Conservation (phyloP, 352 stramenopile species). For the Elongisporangium undulatum region DNA sequence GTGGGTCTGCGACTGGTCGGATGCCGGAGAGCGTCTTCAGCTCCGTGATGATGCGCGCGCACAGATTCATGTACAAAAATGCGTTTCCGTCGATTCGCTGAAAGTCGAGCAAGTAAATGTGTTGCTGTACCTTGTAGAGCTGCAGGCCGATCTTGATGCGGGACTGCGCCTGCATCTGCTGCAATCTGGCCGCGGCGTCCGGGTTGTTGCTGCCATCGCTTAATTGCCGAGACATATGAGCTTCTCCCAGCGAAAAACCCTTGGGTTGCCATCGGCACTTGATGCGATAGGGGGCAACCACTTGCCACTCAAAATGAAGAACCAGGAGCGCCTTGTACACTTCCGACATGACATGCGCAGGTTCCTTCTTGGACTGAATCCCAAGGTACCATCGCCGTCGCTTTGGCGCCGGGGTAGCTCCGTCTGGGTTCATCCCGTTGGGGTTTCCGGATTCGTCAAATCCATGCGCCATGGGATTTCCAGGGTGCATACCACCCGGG, state of each 20-base stretch:
- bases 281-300: slow-evolving; percentile 95
- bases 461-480: slow-evolving; percentile 7
- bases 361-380: slow-evolving; percentile 99
- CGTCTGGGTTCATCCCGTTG: slow-evolving; percentile 6
- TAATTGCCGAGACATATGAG: slow-evolving; percentile 6
- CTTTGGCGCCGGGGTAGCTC: slow-evolving; percentile 41
- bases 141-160: slow-evolving; percentile 95
- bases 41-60: slow-evolving; percentile 98
- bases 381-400: slow-evolving; percentile 97
- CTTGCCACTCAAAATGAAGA: slow-evolving; percentile 97
- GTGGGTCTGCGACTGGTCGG: slow-evolving; percentile 48
- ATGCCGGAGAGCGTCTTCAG: slow-evolving; percentile 94
- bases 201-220: slow-evolving; percentile 13
- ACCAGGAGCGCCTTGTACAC: slow-evolving; percentile 98
- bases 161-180: slow-evolving; percentile 25
- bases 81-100: slow-evolving; percentile 94
- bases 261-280: slow-evolving; percentile 95
- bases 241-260: slow-evolving; percentile 14
- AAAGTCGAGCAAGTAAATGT: slow-evolving; percentile 99
- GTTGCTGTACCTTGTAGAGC: slow-evolving; percentile 97
- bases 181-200: slow-evolving; percentile 19
- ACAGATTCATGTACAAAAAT: slow-evolving; percentile 99
- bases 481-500: slow-evolving; percentile 4
- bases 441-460: slow-evolving; percentile 27
- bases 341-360: slow-evolving; percentile 99